phyloP scores from a whole-genome alignment of 2,329 filamentous ascomycete genomes.

The Phyllosticta capitalensis region DNA sequence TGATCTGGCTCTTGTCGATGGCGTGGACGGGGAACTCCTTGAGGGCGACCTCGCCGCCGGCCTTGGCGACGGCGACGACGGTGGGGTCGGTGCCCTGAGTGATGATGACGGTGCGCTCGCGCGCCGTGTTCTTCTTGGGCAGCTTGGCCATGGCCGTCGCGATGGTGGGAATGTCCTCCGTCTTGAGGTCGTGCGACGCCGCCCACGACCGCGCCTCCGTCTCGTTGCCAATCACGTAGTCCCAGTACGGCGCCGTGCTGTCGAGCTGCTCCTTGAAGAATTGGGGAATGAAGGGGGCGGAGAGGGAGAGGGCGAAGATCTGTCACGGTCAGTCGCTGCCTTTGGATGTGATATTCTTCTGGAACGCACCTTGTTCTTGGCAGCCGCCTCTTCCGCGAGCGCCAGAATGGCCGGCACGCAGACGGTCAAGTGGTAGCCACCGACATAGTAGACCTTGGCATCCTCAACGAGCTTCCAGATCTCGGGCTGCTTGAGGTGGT shows the following conservation, averaged over 20 bases:
- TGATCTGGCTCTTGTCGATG: conserved; percentile 69
- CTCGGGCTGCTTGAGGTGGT: conserved; percentile 82
- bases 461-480: conserved; percentile 89
- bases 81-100: conserved; percentile 93
- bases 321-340: conserved; percentile 38
- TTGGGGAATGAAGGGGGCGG: conserved; percentile 88
- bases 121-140: conserved; percentile 82
- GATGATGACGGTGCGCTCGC: conserved; percentile 78
- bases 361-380: conserved; percentile 64
- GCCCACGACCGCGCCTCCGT: conserved; percentile 85
- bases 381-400: conserved; percentile 80
- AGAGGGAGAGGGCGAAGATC: conserved; percentile 80
- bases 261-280: conserved; percentile 98
- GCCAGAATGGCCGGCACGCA: conserved; percentile 84
- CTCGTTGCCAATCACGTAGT: conserved; percentile 96
- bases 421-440: conserved; percentile 96
- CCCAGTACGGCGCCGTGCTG: conserved; percentile 79
- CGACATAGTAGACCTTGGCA: conserved; percentile 83
- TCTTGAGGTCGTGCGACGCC: conserved; percentile 64
- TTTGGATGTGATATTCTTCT: conserved; percentile 58
- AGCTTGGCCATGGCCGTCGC: conserved; percentile 76
- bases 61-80: conserved; percentile 65
- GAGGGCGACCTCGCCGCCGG: conserved; percentile 53
- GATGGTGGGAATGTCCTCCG: conserved; percentile 73
- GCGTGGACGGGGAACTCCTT: conserved; percentile 72